These are phyloP conservation scores for Wickerhamomyces subpelliculosus DNA, from an alignment of 805 yeast species.

Conservation along the genomic window DNA sequence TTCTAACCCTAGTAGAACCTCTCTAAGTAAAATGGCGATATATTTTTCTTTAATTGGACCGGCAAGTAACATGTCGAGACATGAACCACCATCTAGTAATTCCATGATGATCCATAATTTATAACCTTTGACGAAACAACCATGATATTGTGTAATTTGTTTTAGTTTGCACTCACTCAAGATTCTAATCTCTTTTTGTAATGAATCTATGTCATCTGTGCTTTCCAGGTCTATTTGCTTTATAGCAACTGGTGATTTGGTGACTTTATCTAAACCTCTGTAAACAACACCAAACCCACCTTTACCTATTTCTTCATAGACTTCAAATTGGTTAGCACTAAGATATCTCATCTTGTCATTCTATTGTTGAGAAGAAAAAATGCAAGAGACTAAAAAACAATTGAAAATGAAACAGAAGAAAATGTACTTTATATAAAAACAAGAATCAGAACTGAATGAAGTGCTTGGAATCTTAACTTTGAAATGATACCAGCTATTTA, in stretches of 20 bases:
- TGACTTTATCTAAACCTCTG: constrained; percentile 66
- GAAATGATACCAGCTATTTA: no score
- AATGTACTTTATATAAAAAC: no score
- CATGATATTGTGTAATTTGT: constrained; percentile 86
- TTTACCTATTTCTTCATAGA: constrained; percentile 80
- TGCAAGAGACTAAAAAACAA: no score
- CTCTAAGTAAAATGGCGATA: constrained; percentile 74
- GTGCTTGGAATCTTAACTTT: no score
- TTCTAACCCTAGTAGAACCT: constrained; percentile 60
- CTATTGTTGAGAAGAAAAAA: no score
- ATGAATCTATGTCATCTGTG: constrained; percentile 85
- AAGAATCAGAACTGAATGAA: no score
- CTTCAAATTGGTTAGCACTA: constrained; percentile 30
- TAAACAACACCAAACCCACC: constrained; percentile 97
- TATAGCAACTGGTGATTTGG: constrained; percentile 82
- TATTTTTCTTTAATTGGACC: constrained; percentile 85
- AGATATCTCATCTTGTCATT: constrained; percentile 17
- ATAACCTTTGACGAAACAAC: constrained; percentile 77
- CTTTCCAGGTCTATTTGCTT: constrained; percentile 89
- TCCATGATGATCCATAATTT: constrained; percentile 97
- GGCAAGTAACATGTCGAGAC: constrained; percentile 67
- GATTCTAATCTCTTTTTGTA: constrained; percentile 85
- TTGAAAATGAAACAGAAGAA: no score
- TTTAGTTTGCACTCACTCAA: constrained; percentile 71
- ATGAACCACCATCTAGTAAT: constrained; percentile 90